These are phyloP conservation scores for Lactifluus hygrophoroides DNA, from an alignment of 768 basidiomycete species.

Conservation along the genomic window DNA sequence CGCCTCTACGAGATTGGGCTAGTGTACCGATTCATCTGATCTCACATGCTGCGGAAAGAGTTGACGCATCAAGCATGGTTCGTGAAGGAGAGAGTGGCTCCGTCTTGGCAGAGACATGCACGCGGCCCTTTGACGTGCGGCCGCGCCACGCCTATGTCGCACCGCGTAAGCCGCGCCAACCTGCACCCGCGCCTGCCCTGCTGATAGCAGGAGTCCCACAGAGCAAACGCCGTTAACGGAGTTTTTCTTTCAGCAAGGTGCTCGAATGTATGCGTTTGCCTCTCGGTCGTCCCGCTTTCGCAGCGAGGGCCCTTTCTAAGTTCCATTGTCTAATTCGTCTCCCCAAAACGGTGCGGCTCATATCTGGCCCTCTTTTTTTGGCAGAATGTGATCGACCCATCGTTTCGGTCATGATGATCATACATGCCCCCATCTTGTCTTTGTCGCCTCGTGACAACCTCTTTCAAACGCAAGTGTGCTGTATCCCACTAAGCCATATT, in stretches of 20 bases:
- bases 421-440: neutral
- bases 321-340: slow-evolving; percentile 6
- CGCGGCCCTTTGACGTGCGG: slow-evolving; percentile 72
- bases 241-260: slow-evolving; percentile 49
- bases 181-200: slow-evolving; percentile 7
- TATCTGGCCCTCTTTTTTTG: slow-evolving; percentile 4
- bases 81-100: slow-evolving; percentile 45
- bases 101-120: slow-evolving; percentile 62
- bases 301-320: slow-evolving; percentile 19
- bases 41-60: slow-evolving; percentile 38
- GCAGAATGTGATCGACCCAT: slow-evolving; percentile 14
- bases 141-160: slow-evolving; percentile 67
- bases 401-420: neutral
- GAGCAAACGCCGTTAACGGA: slow-evolving; percentile 47
- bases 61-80: slow-evolving; percentile 38
- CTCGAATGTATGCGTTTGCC: slow-evolving; percentile 47
- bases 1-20: slow-evolving; percentile 26
- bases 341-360: slow-evolving; percentile 7
- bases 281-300: slow-evolving; percentile 24
- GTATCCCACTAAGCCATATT: neutral
- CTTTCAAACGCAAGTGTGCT: neutral
- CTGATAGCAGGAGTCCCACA: slow-evolving; percentile 20
- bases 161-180: slow-evolving; percentile 47
- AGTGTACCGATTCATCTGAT: neutral
- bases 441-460: neutral